Conservation (phyloP, 805 yeast species). For the Suhomyces prunicola region DNA sequence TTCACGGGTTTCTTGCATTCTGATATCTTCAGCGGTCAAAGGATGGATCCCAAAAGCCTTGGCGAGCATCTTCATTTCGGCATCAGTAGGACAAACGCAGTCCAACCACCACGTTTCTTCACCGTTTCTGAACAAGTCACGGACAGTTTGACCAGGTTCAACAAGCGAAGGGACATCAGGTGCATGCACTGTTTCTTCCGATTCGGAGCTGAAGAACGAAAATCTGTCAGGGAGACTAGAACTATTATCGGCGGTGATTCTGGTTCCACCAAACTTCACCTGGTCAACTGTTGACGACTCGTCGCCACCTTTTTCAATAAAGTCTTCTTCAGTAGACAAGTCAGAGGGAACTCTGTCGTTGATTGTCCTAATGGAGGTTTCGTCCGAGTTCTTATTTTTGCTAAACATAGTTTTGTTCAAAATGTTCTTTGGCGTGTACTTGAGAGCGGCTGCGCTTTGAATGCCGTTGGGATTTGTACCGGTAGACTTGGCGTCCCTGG, state of each 20-base stretch:
- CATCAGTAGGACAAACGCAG: constrained; percentile 89
- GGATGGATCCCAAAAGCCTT: constrained; percentile 98
- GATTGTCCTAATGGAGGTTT: constrained; percentile 2
- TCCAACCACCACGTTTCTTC: constrained; percentile 57
- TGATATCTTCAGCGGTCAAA: constrained; percentile 93
- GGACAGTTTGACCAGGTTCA: constrained; percentile 16
- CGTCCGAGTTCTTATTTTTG: neutral
- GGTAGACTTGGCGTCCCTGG: constrained; percentile 13
- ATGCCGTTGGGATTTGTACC: constrained; percentile 35
- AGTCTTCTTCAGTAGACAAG: constrained; percentile 20
- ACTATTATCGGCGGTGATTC: constrained; percentile 25
- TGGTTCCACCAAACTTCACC: constrained; percentile 40
- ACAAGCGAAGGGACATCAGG: constrained; percentile 26
- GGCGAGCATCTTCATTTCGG: constrained; percentile 87
- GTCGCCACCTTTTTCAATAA: constrained; percentile 16
- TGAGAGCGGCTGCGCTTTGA: constrained; percentile 52
- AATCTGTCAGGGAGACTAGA: constrained; percentile 52
- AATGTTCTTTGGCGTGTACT: constrained; percentile 54
- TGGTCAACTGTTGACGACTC: constrained; percentile 26
- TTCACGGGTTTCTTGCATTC: constrained; percentile 96
- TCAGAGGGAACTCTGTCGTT: constrained; percentile 14
- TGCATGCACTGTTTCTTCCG: constrained; percentile 26
- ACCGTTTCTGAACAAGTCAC: constrained; percentile 24
- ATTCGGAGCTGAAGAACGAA: constrained; percentile 25
- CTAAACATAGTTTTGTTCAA: constrained; percentile 12